phyloP scores from a whole-genome alignment of 208 protist genomes.

The Porcisia deanei region DNA sequence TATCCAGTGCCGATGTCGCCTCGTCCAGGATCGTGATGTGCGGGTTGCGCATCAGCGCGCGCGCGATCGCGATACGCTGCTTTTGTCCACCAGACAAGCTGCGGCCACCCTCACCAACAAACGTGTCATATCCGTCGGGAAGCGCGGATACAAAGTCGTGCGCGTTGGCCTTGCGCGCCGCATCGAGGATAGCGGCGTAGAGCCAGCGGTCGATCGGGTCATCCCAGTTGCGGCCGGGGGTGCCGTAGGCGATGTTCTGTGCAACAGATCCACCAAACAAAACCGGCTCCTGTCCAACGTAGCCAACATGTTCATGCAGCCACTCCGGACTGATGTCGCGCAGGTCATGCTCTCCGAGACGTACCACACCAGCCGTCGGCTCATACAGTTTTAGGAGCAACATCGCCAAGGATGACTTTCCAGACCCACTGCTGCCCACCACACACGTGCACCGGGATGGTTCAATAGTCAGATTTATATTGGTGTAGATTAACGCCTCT shows the following conservation, averaged over 20 bases:
- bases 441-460: constrained; percentile 78
- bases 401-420: constrained; percentile 84
- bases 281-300: constrained; percentile 87
- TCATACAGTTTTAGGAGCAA: constrained; percentile 89
- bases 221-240: constrained; percentile 69
- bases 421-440: constrained; percentile 81
- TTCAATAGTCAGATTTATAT: constrained; percentile 65
- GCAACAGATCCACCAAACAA: constrained; percentile 87
- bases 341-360: constrained; percentile 65
- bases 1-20: constrained; percentile 91
- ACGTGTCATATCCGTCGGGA: constrained; percentile 90
- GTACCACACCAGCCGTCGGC: constrained; percentile 56
- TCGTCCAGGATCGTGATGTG: constrained; percentile 94
- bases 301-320: constrained; percentile 78
- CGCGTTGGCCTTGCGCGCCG: constrained; percentile 74
- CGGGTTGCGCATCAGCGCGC: constrained; percentile 85
- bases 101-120: constrained; percentile 88
- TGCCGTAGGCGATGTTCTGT: constrained; percentile 90
- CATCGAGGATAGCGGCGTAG: constrained; percentile 64
- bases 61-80: constrained; percentile 94
- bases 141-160: constrained; percentile 91
- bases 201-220: constrained; percentile 80
- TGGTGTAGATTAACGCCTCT: constrained; percentile 69
- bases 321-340: constrained; percentile 63
- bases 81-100: constrained; percentile 93